These are phyloP conservation scores for Zymoseptoria passerinii DNA, from an alignment of 2,329 filamentous ascomycete genomes.

Conservation along the genomic window DNA sequence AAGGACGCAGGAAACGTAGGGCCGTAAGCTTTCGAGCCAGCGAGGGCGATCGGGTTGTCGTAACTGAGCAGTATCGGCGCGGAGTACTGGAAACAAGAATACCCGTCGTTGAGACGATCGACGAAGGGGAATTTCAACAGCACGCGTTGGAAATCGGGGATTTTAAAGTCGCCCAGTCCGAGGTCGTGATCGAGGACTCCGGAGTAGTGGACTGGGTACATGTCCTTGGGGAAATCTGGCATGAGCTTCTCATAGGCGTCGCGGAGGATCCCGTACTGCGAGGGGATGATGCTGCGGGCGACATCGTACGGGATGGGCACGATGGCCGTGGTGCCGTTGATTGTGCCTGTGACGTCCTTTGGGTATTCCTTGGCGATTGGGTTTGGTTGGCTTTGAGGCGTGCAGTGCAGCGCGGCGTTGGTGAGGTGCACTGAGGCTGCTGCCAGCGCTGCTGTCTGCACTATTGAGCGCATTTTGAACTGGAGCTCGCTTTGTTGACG, in stretches of 20 bases:
- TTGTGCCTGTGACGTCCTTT: conserved; percentile 9
- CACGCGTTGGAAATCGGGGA: conserved; percentile 10
- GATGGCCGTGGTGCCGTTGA: conserved; percentile 14
- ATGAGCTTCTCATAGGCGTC: conserved; percentile 8
- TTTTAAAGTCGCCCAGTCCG: conserved; percentile 2
- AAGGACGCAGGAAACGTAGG: conserved; percentile 5
- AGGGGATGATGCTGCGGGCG: conserved; percentile 8
- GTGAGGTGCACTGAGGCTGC: not conserved
- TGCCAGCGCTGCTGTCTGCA: not conserved
- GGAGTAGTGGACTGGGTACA: conserved; percentile 10
- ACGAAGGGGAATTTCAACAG: conserved; percentile 8
- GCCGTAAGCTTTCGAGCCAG: conserved; percentile 3
- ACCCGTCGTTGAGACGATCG: conserved; percentile 11
- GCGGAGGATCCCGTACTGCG: conserved; percentile 10
- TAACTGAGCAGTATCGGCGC: conserved; percentile 7
- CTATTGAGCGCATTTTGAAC: not conserved
- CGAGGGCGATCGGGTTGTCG: conserved; percentile 3
- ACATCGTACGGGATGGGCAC: conserved; percentile 10
- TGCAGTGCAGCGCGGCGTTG: not conserved
- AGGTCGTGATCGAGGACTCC: conserved; percentile 9
- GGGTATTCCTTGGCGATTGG: conserved; percentile 7
- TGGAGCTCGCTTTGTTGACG: not conserved
- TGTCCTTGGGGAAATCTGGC: conserved; percentile 7
- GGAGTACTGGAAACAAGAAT: conserved; percentile 8
- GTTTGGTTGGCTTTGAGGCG: conserved; percentile 10